These are phyloP conservation scores for Ichthyophthirius multifiliis DNA, from an alignment of 169 alveolate species.

Conservation along the genomic window DNA sequence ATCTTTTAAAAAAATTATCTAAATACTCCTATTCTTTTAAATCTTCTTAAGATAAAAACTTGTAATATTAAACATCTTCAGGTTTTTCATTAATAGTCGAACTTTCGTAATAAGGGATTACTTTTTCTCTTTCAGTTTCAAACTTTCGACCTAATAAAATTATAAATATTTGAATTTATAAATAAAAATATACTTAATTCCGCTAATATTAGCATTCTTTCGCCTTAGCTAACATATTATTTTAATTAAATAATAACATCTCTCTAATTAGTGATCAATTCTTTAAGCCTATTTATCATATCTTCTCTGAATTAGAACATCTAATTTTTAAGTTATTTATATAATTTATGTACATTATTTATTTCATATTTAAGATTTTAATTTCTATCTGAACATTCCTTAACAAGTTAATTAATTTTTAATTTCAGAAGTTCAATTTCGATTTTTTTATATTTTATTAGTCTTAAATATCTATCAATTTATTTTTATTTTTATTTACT, in stretches of 20 bases:
- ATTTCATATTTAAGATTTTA: constrained; percentile 80
- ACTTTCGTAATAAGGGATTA: constrained; percentile 84
- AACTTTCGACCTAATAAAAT: constrained; percentile 88
- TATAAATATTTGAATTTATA: too few species aligned
- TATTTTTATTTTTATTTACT: constrained; percentile 65
- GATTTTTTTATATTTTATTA: constrained; percentile 72
- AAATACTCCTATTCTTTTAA: constrained; percentile 81
- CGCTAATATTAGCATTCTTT: constrained; percentile 79
- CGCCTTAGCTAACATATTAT: constrained; percentile 76
- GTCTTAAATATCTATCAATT: constrained; percentile 64
- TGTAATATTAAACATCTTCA: constrained; percentile 66
- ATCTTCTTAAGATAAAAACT: constrained; percentile 69
- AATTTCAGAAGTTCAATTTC: constrained; percentile 72
- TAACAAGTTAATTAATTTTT: constrained; percentile 77
- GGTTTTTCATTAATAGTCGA: constrained; percentile 64
- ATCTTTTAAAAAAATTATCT: constrained; percentile 88
- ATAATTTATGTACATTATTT: constrained; percentile 79
- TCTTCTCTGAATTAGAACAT: constrained; percentile 81
- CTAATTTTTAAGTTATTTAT: constrained; percentile 82
- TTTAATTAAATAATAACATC: constrained; percentile 75
- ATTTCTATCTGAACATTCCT: constrained; percentile 87
- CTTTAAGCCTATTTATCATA: constrained; percentile 71
- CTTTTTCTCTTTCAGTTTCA: constrained; percentile 93
- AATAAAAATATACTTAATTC: too few species aligned
- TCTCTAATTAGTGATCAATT: constrained; percentile 77